These are phyloP conservation scores for Tricholoma sp. DNA, from an alignment of 768 basidiomycete species.

Conservation along the genomic window DNA sequence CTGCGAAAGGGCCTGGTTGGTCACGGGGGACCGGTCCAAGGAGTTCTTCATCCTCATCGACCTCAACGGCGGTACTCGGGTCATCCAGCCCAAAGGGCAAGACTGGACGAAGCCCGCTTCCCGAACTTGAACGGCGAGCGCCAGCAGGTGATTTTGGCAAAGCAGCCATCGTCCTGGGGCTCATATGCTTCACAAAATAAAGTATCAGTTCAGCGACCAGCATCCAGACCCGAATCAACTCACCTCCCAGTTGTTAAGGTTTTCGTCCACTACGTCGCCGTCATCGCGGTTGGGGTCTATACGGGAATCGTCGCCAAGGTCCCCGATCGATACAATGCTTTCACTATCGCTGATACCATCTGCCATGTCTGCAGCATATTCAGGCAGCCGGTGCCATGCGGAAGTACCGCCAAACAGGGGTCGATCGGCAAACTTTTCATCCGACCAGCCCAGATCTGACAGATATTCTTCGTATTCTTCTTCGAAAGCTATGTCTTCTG, in stretches of 20 bases:
- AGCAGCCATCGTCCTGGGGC: constrained; percentile 91
- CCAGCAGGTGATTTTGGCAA: constrained; percentile 89
- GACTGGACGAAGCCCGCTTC: constrained; percentile 80
- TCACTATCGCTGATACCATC: constrained; percentile 94
- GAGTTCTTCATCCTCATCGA: constrained; percentile 73
- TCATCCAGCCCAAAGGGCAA: constrained; percentile 70
- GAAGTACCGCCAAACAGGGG: constrained; percentile 39
- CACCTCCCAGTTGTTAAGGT: constrained; percentile 96
- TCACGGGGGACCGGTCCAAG: constrained; percentile 76
- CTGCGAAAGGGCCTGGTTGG: constrained; percentile 65
- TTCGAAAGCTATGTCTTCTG: constrained; percentile 92
- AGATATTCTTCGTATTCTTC: constrained; percentile 97
- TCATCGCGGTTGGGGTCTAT: constrained; percentile 60
- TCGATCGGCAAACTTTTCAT: constrained; percentile 43
- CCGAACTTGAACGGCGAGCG: constrained; percentile 76
- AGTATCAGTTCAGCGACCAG: not conserved
- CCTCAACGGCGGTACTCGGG: constrained; percentile 62
- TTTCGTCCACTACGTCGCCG: constrained; percentile 66
- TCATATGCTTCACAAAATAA: constrained; percentile 72
- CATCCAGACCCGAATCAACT: constrained; percentile 17
- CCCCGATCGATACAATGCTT: constrained; percentile 86
- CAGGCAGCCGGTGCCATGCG: constrained; percentile 81
- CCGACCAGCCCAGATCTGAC: constrained; percentile 77
- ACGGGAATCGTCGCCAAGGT: constrained; percentile 76
- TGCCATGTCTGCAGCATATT: constrained; percentile 73